Base-by-base conservation (phyloP, 495 filamentous ascomycete species). In the Aspergillus incahuasiensis region DNA sequence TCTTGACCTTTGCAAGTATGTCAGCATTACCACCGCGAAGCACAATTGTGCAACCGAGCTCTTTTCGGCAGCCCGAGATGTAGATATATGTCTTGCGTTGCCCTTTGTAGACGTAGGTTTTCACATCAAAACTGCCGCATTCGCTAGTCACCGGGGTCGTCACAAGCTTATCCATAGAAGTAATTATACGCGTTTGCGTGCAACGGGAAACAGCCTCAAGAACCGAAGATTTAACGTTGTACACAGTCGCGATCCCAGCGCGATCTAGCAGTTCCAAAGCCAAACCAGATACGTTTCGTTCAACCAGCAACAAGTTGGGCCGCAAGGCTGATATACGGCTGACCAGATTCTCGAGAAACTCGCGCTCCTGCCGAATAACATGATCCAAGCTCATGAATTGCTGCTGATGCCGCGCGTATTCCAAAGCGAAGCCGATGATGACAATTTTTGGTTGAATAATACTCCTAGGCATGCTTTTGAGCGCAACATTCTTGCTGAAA, bases 381-480 rank as follows among this genome's bases (percentile, higher is more conserved):
- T 92, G 94, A 59, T 96, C 90, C 20, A 99, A 74, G 59, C 95
- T 97, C 94, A 99, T 97, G 70, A 97, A 97, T 59, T 97, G 92
- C 57, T 90, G 86, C 62, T 96, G 88, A 61, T 96, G 91, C 32
- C 94, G 86, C 39, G 92, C 88, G 72, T 97, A 99, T 65, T 97
- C 95, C 44, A 99, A 88, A 7, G 95, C 87, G 66, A 99, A 99
- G 6, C 91, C 90, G 28, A 97, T 84, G 60, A 97, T 92, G 45
- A 96, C 78, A 54, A 97, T 95, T 22, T 90, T 86, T 3, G 95
- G 95, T 50, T 87, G 84, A 15, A 78, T 63, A 56, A 97, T 91
- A 56, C 81, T 91, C 52, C 95, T 81, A 12, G 88, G 86, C 95
- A 99, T 99, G 68, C 84, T 91, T 68, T 97, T 97, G 25, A 97